phyloP scores from a whole-genome alignment of 306 rosid species.

The Glycine latifolia region DNA sequence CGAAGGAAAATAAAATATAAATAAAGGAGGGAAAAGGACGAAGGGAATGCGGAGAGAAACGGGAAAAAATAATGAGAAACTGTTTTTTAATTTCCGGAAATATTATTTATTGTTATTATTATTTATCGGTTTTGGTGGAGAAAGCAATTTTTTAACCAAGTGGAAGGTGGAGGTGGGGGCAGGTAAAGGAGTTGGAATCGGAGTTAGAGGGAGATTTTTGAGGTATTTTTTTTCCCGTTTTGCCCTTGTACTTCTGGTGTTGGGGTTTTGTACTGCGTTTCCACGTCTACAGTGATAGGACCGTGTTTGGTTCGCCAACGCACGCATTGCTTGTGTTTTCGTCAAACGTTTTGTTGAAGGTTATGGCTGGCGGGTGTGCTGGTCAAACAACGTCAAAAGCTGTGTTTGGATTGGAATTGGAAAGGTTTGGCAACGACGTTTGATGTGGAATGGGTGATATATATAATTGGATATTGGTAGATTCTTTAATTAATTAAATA shows the following conservation, averaged over 20 bases:
- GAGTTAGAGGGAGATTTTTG: slow-evolving; percentile 29
- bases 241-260: slow-evolving; percentile 48
- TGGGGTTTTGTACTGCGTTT: slow-evolving; percentile 44
- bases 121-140: slow-evolving; percentile 28
- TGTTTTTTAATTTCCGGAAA: no score
- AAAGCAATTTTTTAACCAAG: slow-evolving; percentile 48
- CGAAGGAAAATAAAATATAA: slow-evolving; percentile 12
- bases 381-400: slow-evolving; percentile 25
- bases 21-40: slow-evolving; percentile 4
- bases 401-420: not conserved
- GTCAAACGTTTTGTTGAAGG: slow-evolving; percentile 10
- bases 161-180: slow-evolving; percentile 49
- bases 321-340: slow-evolving; percentile 26
- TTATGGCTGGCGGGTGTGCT: not conserved
- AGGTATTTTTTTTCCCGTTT: not conserved
- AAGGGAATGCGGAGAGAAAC: no score
- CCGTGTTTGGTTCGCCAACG: slow-evolving; percentile 39
- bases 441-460: not conserved
- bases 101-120: no score
- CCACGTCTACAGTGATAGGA: not conserved
- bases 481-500: not conserved
- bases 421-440: not conserved
- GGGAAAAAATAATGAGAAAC: no score
- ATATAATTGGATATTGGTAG: not conserved
- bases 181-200: not conserved